These are phyloP conservation scores for Tephrocybe sp. DNA, from an alignment of 768 basidiomycete genomes.

Conservation along the genomic window DNA sequence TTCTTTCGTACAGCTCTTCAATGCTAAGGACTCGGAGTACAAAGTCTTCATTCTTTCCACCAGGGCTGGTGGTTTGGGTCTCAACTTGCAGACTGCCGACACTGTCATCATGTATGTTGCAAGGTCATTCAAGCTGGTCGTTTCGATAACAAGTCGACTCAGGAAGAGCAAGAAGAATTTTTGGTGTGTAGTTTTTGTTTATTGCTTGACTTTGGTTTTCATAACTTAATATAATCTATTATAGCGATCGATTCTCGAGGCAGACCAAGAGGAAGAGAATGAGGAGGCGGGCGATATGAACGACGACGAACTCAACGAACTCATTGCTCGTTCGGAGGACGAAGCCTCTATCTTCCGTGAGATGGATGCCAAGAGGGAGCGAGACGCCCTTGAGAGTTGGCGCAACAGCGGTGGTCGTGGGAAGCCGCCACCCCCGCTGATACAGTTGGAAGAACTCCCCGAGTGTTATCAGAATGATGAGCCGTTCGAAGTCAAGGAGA, in stretches of 20 bases:
- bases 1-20: conserved; percentile 81
- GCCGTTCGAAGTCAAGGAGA: conserved; percentile 63
- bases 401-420: conserved; percentile 71
- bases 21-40: conserved; percentile 83
- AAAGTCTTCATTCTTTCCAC: conserved; percentile 94
- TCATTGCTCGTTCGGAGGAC: conserved; percentile 82
- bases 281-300: conserved; percentile 92
- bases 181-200: conserved; percentile 56
- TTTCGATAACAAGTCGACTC: conserved; percentile 97
- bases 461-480: conserved; percentile 87
- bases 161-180: conserved; percentile 96
- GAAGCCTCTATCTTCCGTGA: conserved; percentile 75
- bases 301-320: conserved; percentile 91
- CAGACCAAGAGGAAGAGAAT: conserved; percentile 86
- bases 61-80: conserved; percentile 86
- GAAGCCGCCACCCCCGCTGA: conserved; percentile 71
- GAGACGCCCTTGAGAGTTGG: conserved; percentile 64
- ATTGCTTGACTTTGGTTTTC: conserved; percentile 7
- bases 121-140: conserved; percentile 99
- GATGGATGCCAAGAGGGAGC: conserved; percentile 81
- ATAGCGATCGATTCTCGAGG: conserved; percentile 90
- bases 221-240: too few species aligned
- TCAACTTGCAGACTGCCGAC: conserved; percentile 95
- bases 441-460: conserved; percentile 87
- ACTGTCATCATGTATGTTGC: conserved; percentile 91